Percentiles rank a stretch among this genome's conserved stretches.
Conservation (phyloP, 1,284 basidiomycete genomes). For the Anthracocystis panici-leucophaei region DNA sequence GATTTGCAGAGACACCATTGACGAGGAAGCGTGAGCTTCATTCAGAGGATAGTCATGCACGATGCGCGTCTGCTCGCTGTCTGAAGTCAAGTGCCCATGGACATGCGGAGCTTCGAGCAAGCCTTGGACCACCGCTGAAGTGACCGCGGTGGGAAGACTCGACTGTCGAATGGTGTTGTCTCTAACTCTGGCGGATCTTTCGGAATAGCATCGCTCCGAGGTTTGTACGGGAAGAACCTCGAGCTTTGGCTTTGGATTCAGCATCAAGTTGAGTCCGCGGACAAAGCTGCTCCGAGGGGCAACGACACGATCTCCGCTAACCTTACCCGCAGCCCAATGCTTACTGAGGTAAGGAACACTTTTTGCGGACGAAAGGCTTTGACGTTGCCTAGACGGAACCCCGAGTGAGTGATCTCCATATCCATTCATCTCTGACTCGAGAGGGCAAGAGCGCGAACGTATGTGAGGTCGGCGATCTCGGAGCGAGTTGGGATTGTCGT, state of each 20-base stretch:
- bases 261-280: conserved; percentile 31
- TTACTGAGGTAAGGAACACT: conserved; percentile 37
- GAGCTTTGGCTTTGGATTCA: conserved; percentile 42
- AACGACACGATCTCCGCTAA: conserved; percentile 38
- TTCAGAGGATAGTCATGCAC: neutral
- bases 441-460: conserved; percentile 22
- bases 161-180: neutral
- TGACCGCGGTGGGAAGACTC: neutral
- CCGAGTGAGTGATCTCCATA: conserved; percentile 10
- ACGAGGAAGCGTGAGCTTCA: neutral
- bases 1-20: neutral
- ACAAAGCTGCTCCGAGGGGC: conserved; percentile 35
- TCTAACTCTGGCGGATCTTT: neutral
- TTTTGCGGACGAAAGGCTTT: conserved; percentile 14
- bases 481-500: neutral
- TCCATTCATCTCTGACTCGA: conserved; percentile 29
- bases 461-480: conserved; percentile 18
- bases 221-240: conserved; percentile 31
- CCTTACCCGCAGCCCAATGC: conserved; percentile 43
- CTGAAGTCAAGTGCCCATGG: neutral
- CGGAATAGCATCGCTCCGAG: neutral
- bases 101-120: conserved; percentile 7
- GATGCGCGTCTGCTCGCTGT: conserved; percentile 25
- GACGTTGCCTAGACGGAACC: conserved; percentile 2
- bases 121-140: conserved; percentile 11